These are phyloP conservation scores for Hemileccinum rubropunctum DNA, from an alignment of 768 basidiomycete genomes.

Conservation along the genomic window DNA sequence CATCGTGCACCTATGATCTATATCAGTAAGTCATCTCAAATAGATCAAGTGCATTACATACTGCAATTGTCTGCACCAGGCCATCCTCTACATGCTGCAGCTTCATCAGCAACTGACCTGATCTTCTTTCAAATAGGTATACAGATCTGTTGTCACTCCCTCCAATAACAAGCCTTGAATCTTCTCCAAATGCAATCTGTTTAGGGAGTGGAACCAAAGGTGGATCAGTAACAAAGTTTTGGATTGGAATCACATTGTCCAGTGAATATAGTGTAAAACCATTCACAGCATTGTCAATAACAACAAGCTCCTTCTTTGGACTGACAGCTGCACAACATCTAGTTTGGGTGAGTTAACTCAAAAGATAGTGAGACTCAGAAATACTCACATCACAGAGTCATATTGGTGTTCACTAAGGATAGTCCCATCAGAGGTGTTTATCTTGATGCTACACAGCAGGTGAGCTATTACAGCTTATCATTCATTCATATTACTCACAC, in stretches of 20 bases:
- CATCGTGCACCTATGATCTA: background rate
- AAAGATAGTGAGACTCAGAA: background rate
- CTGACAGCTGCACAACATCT: conserved; percentile 7
- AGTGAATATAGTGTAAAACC: conserved; percentile 5
- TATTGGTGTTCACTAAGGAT: conserved; percentile 1
- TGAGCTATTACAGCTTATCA: background rate
- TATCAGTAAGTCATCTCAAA: background rate
- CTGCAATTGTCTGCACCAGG: background rate
- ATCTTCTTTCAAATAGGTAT: conserved; percentile 5
- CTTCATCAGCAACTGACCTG: background rate
- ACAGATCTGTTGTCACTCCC: conserved; percentile 4
- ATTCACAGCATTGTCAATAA: conserved; percentile 7
- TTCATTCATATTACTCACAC: background rate
- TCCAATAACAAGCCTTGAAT: conserved; percentile 1
- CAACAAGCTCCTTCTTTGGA: background rate
- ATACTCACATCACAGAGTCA: conserved; percentile 8
- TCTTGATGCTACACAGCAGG: background rate
- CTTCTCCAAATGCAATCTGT: conserved; percentile 10
- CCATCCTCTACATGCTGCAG: background rate
- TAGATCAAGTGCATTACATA: background rate
- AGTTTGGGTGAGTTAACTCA: background rate
- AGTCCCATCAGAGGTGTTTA: background rate
- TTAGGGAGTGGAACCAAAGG: background rate
- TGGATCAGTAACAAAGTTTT: background rate
- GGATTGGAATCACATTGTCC: background rate